Evolutionary conservation across 208 protist species (phyloP), one percentile per base, ranked within the genome.

Genomic region (Acanthamoeba healyi): DNA sequence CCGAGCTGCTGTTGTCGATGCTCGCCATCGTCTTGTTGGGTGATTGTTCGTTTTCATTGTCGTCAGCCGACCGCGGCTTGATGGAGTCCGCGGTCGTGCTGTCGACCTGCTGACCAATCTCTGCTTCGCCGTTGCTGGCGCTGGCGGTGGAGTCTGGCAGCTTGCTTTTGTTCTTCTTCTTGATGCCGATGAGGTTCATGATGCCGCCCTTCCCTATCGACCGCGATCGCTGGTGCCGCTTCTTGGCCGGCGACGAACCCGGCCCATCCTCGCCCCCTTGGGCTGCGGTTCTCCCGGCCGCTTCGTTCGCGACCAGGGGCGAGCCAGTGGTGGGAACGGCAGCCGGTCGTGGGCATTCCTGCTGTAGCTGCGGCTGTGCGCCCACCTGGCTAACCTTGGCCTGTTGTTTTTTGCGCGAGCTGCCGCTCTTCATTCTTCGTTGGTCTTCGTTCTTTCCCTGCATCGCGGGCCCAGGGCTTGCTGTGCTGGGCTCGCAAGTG

Each of bases 101-200:
- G n/a, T n/a, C n/a, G n/a, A n/a, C n/a, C n/a, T n/a, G n/a, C n/a
- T n/a, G n/a, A n/a, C n/a, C n/a, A n/a, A n/a, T n/a, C n/a, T n/a
- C n/a, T n/a, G n/a, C n/a, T n/a, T n/a, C n/a, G n/a, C n/a, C n/a
- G n/a, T n/a, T n/a, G n/a, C n/a, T n/a, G n/a, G n/a, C n/a, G n/a
- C n/a, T n/a, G n/a, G n/a, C n/a, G n/a, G n/a, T n/a, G n/a, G n/a
- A n/a, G n/a, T n/a, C n/a, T n/a, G n/a, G n/a, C n/a, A n/a, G n/a
- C n/a, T n/a, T 26, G 14, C 7, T 36, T 24, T 70, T 70, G 29
- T 26, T 70, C 67, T 77, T 79, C 67, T 79, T 79, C 67, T 79
- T 79, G 36, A 79, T 42, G 17, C 67, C 67, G 0, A 79, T 46
- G 67, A 79, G 9, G 67, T 38, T 46, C 67, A 79, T 79, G 67